Evolutionary conservation across 225 moss, liverwort and hornwort species (phyloP).

Genomic region (Pseudoscleropodium purum): DNA sequence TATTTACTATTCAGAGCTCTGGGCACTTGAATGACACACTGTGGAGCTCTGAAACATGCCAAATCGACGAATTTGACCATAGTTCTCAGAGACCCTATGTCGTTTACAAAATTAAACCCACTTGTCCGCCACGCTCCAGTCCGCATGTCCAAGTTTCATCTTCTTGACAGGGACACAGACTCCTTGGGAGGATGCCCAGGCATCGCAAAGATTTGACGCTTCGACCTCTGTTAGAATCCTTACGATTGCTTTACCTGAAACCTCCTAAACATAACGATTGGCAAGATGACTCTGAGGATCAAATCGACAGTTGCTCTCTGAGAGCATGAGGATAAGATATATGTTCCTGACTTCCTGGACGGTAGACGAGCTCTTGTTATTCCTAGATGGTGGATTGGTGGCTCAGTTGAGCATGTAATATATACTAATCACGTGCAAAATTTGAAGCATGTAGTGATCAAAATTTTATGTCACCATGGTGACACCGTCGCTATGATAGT

Average conservation of each 20-base stretch:
- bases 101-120: background rate
- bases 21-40: background rate
- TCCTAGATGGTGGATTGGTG: background rate
- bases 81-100: background rate
- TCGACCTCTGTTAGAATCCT: background rate
- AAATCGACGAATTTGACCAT: background rate
- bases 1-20: background rate
- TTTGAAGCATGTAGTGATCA: background rate
- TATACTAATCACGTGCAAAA: background rate
- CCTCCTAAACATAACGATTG: background rate
- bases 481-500: background rate
- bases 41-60: background rate
- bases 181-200: background rate
- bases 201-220: background rate
- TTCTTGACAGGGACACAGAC: background rate
- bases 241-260: background rate
- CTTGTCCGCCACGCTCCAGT: background rate
- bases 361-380: background rate
- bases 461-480: background rate
- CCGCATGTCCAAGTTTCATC: background rate
- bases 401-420: background rate
- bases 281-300: background rate
- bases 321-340: background rate
- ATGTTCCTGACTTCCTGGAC: no score
- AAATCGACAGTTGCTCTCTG: background rate